Percentiles rank a stretch among this genome's conserved stretches.
phyloP scores from a whole-genome alignment of 345 rosid species.

The Tarenaya hassleriana region DNA sequence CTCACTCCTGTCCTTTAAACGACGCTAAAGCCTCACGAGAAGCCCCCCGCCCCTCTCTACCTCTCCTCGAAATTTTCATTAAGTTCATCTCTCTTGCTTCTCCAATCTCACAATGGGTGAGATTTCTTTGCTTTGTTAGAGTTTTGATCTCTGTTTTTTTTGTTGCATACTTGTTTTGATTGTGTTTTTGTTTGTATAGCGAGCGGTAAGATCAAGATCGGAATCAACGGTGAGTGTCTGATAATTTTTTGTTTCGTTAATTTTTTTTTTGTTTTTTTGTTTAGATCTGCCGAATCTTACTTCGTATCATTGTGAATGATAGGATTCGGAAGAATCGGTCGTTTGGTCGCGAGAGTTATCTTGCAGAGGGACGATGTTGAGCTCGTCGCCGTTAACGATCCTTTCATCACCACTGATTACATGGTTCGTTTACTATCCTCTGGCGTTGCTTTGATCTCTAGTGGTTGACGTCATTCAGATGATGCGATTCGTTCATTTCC shows the following conservation, averaged over 20 bases:
- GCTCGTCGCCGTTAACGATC: constrained; percentile 84
- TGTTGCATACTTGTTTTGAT: neutral
- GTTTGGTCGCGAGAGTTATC: constrained; percentile 78
- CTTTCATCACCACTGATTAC: constrained; percentile 66
- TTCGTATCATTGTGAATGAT: constrained; percentile 1
- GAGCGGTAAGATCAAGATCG: constrained; percentile 71
- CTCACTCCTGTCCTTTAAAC: constrained; percentile 23
- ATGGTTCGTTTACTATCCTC: constrained; percentile 39
- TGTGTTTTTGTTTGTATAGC: constrained; percentile 26
- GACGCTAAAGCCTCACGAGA: constrained; percentile 13
- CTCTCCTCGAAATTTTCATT: constrained; percentile 14
- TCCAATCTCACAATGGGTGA: neutral
- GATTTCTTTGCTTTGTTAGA: neutral
- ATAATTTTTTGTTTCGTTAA: neutral
- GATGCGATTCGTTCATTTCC: neutral
- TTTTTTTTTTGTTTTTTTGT: neutral
- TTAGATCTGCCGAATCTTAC: constrained; percentile 21
- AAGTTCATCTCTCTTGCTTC: constrained; percentile 14
- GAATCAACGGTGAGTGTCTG: constrained; percentile 65
- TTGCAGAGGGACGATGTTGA: constrained; percentile 81
- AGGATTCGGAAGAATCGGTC: constrained; percentile 94
- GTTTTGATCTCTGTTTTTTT: neutral
- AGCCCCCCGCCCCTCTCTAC: constrained; percentile 7
- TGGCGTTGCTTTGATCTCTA: neutral
- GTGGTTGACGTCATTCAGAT: neutral